Conservation (phyloP, 768 basidiomycete species). For the Daedaleopsis sinensis region DNA sequence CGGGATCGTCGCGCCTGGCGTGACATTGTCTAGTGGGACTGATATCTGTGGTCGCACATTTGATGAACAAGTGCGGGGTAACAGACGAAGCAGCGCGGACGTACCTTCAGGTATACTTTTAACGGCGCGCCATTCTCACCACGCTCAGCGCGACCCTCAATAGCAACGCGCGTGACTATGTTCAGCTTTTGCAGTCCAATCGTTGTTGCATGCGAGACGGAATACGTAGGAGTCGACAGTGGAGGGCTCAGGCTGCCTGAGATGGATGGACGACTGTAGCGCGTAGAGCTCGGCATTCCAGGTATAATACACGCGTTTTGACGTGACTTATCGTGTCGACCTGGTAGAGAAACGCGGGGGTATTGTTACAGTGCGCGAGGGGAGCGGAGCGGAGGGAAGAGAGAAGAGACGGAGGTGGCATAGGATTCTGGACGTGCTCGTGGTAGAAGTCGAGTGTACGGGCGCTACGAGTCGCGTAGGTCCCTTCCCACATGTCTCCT, state of each 20-base stretch:
- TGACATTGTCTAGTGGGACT: slow-evolving; percentile 64
- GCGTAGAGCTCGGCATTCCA: slow-evolving; percentile 24
- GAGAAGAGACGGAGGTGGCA: slow-evolving; percentile 15
- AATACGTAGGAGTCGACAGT: slow-evolving; percentile 27
- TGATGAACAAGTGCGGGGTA: not conserved
- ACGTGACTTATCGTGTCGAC: slow-evolving; percentile 16
- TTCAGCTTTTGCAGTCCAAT: slow-evolving; percentile 51
- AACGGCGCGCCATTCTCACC: slow-evolving; percentile 67
- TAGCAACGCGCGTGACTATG: slow-evolving; percentile 71
- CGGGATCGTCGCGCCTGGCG: slow-evolving; percentile 69
- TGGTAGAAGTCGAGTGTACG: not conserved
- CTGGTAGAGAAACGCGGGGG: not conserved
- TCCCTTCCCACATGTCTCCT: not conserved
- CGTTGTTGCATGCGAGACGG: slow-evolving; percentile 23
- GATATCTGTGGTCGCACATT: slow-evolving; percentile 48
- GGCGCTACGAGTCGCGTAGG: not conserved
- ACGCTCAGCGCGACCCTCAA: slow-evolving; percentile 73
- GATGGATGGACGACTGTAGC: slow-evolving; percentile 29
- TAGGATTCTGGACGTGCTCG: not conserved
- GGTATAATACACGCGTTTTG: slow-evolving; percentile 7
- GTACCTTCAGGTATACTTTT: slow-evolving; percentile 78
- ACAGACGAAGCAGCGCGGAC: slow-evolving; percentile 14
- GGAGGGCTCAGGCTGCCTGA: slow-evolving; percentile 31
- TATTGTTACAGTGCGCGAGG: not conserved
- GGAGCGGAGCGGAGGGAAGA: not conserved